Percentiles rank a stretch among this genome's conserved stretches.
phyloP scores from a whole-genome alignment of 2,329 filamentous ascomycete species.

The Ilyonectria destructans region DNA sequence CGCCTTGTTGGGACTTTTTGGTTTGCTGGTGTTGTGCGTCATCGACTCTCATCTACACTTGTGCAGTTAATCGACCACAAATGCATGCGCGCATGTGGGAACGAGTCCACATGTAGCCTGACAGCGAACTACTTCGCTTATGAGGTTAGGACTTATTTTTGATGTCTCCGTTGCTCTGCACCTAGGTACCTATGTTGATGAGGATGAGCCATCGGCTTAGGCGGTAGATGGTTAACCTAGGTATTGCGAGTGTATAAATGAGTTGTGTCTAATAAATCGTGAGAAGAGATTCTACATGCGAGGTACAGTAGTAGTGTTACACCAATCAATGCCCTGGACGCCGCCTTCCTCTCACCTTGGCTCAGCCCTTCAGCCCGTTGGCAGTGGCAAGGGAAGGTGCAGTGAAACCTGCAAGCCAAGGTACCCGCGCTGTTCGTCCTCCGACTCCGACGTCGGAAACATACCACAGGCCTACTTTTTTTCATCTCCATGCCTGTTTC shows the following conservation, averaged over 20 bases:
- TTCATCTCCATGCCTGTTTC: conserved; percentile 5
- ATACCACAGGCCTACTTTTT: conserved; percentile 19
- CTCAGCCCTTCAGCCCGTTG: neutral
- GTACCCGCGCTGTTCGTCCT: neutral
- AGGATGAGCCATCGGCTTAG: neutral
- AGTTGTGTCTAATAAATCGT: neutral
- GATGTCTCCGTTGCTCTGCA: neutral
- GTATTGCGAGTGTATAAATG: neutral
- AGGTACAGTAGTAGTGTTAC: conserved; percentile 23
- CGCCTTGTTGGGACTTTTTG: conserved; percentile 5
- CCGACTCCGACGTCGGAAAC: conserved; percentile 8
- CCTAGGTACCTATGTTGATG: neutral
- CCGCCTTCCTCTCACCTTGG: conserved; percentile 24
- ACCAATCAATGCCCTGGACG: conserved; percentile 24
- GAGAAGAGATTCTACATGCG: conserved; percentile 46
- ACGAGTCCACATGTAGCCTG: conserved; percentile 22
- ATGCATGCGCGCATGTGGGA: conserved; percentile 4
- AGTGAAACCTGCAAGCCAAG: neutral
- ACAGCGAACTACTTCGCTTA: conserved; percentile 5
- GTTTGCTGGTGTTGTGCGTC: conserved; percentile 23
- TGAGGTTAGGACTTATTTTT: neutral
- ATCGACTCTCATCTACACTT: conserved; percentile 9
- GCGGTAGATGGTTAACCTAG: neutral
- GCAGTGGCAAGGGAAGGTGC: neutral
- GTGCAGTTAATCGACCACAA: conserved; percentile 11